Conservation (phyloP, 352 stramenopile genomes). For the Chrysophaeum taylorii region DNA sequence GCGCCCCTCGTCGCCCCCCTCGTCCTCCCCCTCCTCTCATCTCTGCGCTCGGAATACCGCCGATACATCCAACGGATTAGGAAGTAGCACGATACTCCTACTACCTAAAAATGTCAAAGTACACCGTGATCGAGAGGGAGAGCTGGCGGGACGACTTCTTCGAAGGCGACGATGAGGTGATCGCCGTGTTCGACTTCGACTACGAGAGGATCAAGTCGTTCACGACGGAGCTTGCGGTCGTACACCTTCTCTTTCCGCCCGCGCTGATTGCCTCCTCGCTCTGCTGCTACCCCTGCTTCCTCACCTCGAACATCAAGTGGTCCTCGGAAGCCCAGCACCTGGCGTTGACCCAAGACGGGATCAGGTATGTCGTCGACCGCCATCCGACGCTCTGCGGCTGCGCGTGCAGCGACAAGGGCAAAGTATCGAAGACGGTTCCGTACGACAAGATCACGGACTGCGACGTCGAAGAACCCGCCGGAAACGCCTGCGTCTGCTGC, state of each 20-base stretch:
- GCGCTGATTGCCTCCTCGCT: conserved; percentile 2
- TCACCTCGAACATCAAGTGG: conserved; percentile 22
- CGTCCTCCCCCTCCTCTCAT: background rate
- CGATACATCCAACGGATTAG: too few relatives aligned
- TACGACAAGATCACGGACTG: conserved; percentile 46
- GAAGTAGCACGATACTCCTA: too few relatives aligned
- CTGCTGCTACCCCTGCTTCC: conserved; percentile 19
- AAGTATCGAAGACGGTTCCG: conserved; percentile 32
- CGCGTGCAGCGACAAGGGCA: conserved; percentile 29
- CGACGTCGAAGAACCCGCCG: conserved; percentile 37
- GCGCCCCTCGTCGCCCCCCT: background rate
- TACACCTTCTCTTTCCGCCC: conserved; percentile 15
- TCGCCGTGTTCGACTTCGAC: conserved; percentile 37
- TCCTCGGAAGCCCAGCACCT: too few relatives aligned
- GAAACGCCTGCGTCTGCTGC: conserved; percentile 24
- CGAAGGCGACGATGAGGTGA: conserved; percentile 26
- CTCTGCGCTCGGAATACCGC: too few relatives aligned
- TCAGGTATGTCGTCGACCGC: conserved; percentile 31
- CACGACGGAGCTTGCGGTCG: conserved; percentile 20
- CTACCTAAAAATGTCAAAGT: too few relatives aligned
- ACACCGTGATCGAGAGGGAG: too few relatives aligned
- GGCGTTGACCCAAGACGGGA: conserved; percentile 33
- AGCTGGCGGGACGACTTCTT: conserved; percentile 33
- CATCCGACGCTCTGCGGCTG: conserved; percentile 25
- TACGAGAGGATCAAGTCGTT: conserved; percentile 28